A percentile compares a stretch with the other conserved stretches of the same genome.
phyloP scores from a whole-genome alignment of 108 stramenopile species.

The Epithemia pelagica region DNA sequence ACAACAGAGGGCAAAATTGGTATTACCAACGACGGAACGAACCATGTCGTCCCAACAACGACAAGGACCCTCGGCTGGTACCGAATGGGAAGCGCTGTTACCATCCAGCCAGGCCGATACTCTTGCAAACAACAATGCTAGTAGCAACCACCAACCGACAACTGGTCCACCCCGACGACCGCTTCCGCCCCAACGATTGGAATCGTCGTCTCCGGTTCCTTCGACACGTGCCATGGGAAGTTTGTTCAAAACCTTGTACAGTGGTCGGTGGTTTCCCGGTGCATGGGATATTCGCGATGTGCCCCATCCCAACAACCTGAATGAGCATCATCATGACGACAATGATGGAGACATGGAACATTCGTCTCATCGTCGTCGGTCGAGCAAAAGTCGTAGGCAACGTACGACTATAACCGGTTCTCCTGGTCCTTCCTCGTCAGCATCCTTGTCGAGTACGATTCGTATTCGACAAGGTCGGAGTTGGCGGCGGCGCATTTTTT shows the following conservation, averaged over 20 bases:
- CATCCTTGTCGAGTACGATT: background rate
- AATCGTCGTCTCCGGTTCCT: background rate
- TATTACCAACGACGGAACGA: too few relatives aligned
- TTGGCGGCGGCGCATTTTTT: conserved; percentile 33
- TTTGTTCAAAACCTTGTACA: background rate
- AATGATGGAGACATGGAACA: background rate
- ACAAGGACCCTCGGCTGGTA: too few relatives aligned
- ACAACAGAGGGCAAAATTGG: too few relatives aligned
- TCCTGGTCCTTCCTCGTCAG: conserved; percentile 17
- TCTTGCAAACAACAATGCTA: too few relatives aligned
- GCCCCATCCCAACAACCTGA: background rate
- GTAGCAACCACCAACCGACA: too few relatives aligned
- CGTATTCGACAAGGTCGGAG: background rate
- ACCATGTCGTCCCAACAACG: too few relatives aligned
- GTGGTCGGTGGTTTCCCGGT: background rate
- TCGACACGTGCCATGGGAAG: background rate
- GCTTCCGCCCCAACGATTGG: too few relatives aligned
- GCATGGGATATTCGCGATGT: background rate
- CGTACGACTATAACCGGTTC: background rate
- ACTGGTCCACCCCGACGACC: too few relatives aligned
- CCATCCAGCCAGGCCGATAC: too few relatives aligned
- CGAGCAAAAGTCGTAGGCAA: too few relatives aligned
- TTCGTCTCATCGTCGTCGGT: background rate
- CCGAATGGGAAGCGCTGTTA: too few relatives aligned
- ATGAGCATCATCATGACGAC: background rate